A percentile compares a stretch with the other conserved stretches of the same genome.
phyloP scores from a whole-genome alignment of 306 rosid species.

The Vigna hirtella region DNA sequence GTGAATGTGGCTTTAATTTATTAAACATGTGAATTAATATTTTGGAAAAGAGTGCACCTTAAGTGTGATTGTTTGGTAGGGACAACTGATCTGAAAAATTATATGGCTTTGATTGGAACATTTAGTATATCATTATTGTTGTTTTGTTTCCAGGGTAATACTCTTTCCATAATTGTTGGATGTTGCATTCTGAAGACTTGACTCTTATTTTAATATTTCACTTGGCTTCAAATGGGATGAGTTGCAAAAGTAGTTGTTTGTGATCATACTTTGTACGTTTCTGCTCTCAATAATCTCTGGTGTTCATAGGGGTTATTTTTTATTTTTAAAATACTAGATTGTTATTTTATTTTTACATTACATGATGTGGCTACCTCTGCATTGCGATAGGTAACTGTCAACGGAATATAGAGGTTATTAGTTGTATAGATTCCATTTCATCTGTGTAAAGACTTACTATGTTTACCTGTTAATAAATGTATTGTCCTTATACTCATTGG shows the following conservation, averaged over 20 bases:
- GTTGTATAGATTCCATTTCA: slow-evolving; percentile 6
- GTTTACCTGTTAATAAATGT: neutral
- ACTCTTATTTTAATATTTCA: slow-evolving; percentile 40
- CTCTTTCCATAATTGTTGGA: slow-evolving; percentile 32
- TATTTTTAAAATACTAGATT: neutral
- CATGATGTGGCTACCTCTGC: slow-evolving; percentile 28
- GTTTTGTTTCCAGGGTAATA: slow-evolving; percentile 39
- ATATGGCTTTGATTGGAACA: neutral
- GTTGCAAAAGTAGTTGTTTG: slow-evolving; percentile 40
- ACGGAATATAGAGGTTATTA: slow-evolving; percentile 14
- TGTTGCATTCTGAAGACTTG: slow-evolving; percentile 37
- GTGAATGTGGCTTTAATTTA: slow-evolving; percentile 18
- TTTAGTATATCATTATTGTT: slow-evolving; percentile 6
- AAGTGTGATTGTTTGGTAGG: neutral
- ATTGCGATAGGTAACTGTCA: slow-evolving; percentile 1
- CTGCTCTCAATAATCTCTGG: slow-evolving; percentile 36
- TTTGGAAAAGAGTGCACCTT: slow-evolving; percentile 19
- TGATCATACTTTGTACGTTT: slow-evolving; percentile 48
- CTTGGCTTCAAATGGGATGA: slow-evolving; percentile 41
- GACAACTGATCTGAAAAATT: neutral
- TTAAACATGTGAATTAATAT: slow-evolving; percentile 14
- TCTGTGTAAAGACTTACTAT: slow-evolving; percentile 3
- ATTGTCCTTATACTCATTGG: slow-evolving; percentile 5
- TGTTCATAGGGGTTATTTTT: slow-evolving; percentile 17
- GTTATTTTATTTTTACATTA: slow-evolving; percentile 28